phyloP scores from a whole-genome alignment of 1,139 yeast genomes.

The Candida pseudoviswanathii region DNA sequence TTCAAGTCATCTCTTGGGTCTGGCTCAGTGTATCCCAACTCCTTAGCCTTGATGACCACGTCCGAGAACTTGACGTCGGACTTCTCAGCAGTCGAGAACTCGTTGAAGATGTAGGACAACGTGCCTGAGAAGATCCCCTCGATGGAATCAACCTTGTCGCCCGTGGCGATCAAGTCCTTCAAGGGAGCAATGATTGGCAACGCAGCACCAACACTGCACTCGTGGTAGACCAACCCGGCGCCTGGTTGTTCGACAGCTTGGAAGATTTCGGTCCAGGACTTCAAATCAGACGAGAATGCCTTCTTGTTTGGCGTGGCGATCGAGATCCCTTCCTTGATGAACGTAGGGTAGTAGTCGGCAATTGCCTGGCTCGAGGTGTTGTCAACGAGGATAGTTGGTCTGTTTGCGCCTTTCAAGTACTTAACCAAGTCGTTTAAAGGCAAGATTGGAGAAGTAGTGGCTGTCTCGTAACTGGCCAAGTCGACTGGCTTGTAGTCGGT shows the following conservation, averaged over 20 bases:
- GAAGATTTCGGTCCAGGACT: conserved; percentile 78
- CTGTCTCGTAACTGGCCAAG: conserved; percentile 59
- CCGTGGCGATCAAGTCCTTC: conserved; percentile 85
- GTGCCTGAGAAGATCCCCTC: conserved; percentile 98
- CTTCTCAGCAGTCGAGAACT: conserved; percentile 72
- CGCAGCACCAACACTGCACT: conserved; percentile 99
- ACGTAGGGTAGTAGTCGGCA: conserved; percentile 75
- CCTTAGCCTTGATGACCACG: conserved; percentile 83
- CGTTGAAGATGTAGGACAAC: conserved; percentile 93
- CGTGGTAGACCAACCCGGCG: conserved; percentile 90
- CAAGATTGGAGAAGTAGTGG: conserved; percentile 53
- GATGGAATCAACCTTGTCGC: conserved; percentile 85
- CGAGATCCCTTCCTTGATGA: conserved; percentile 78
- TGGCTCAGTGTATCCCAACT: conserved; percentile 96
- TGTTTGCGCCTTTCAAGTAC: conserved; percentile 64
- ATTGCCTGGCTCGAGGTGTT: conserved; percentile 84
- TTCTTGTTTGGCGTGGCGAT: conserved; percentile 98
- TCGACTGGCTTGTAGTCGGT: conserved; percentile 72
- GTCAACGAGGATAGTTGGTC: conserved; percentile 85
- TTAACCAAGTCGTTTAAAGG: conserved; percentile 58
- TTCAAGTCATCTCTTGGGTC: conserved; percentile 98
- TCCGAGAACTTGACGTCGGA: conserved; percentile 76
- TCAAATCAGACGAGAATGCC: conserved; percentile 84
- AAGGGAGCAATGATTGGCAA: conserved; percentile 89
- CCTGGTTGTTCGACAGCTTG: conserved; percentile 48